Evolutionary conservation across 1,139 yeast species (phyloP).

Genomic region (Kodamaea fungicola): DNA sequence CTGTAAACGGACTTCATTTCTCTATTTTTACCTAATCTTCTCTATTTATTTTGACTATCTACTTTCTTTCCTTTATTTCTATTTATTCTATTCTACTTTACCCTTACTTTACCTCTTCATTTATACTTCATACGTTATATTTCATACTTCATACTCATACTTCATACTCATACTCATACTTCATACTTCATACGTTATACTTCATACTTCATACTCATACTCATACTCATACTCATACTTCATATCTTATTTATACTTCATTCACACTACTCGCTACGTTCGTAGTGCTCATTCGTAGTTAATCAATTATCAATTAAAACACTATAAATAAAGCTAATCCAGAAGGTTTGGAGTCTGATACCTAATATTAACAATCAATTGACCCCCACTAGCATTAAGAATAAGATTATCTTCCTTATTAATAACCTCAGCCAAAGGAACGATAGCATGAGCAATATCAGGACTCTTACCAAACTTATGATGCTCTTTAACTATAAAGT

Average conservation of each 20-base stretch:
- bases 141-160: no score
- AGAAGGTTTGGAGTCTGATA: slow-evolving; percentile 12
- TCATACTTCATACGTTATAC: no score
- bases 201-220: no score
- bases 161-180: no score
- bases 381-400: slow-evolving; percentile 29
- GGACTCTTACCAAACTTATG: slow-evolving; percentile 73
- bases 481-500: slow-evolving; percentile 60
- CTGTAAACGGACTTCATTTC: no score
- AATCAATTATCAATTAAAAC: slow-evolving; percentile 1
- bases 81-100: no score
- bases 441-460: slow-evolving; percentile 55
- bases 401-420: slow-evolving; percentile 30
- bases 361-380: slow-evolving; percentile 28
- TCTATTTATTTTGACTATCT: background rate
- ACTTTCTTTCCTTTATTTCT: background rate
- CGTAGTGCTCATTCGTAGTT: no score
- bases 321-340: slow-evolving; percentile 1
- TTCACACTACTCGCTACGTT: background rate
- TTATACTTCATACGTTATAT: no score
- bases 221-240: background rate
- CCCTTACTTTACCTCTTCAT: no score
- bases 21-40: no score
- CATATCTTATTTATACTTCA: background rate
- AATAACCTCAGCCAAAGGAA: slow-evolving; percentile 36